Conservation (phyloP, 2,329 filamentous ascomycete genomes). For the Aureobasidium subglaciale region DNA sequence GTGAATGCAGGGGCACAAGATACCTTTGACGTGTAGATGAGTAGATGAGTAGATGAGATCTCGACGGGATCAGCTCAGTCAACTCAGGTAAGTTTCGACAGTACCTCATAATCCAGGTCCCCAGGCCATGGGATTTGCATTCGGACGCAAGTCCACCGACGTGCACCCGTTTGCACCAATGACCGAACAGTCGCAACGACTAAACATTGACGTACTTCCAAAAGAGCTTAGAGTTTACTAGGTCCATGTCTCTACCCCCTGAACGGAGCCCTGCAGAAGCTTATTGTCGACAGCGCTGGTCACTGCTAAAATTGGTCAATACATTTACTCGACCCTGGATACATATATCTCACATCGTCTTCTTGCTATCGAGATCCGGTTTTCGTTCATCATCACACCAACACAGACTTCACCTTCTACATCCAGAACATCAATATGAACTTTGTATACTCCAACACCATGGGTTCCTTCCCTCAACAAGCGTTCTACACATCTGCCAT, state of each 20-base stretch:
- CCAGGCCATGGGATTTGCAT: background rate
- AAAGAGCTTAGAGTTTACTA: conserved; percentile 9
- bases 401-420: background rate
- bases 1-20: background rate
- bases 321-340: background rate
- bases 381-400: background rate
- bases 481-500: conserved; percentile 4
- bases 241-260: background rate
- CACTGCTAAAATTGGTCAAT: background rate
- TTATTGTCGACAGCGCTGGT: conserved; percentile 3
- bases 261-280: background rate
- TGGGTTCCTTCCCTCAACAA: conserved; percentile 3
- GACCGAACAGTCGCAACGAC: conserved; percentile 1
- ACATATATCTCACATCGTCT: conserved; percentile 5
- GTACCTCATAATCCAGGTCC: background rate
- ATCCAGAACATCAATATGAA: background rate
- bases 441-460: background rate
- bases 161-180: conserved; percentile 1
- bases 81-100: background rate
- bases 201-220: conserved; percentile 6
- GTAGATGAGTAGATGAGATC: too few species aligned
- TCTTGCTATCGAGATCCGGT: background rate
- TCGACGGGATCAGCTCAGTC: background rate
- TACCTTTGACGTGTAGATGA: background rate
- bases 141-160: background rate